These are phyloP conservation scores for Zygoascus tannicola DNA, from an alignment of 805 yeast species.

Conservation along the genomic window DNA sequence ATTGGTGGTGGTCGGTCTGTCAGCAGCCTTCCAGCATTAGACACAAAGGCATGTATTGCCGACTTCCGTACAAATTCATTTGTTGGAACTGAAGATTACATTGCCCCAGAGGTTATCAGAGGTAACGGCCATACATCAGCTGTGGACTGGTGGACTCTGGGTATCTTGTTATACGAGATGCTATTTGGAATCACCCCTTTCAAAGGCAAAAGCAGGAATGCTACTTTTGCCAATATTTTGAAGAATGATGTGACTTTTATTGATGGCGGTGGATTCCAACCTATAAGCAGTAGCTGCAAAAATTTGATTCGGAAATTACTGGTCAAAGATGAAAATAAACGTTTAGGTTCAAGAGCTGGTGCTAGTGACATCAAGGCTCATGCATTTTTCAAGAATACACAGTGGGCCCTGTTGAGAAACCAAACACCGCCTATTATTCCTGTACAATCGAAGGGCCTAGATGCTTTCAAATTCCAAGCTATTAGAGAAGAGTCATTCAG, in stretches of 20 bases:
- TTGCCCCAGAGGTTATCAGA: conserved; percentile 95
- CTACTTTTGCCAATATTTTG: conserved; percentile 79
- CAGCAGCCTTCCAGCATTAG: conserved; percentile 53
- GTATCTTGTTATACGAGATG: conserved; percentile 90
- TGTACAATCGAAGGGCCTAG: conserved; percentile 46
- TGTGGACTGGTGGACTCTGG: conserved; percentile 99
- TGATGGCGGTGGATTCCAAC: conserved; percentile 43
- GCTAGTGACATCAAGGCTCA: conserved; percentile 92
- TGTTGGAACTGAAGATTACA: conserved; percentile 98
- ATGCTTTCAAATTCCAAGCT: conserved; percentile 32
- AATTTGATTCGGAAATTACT: conserved; percentile 70
- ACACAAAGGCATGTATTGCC: conserved; percentile 90
- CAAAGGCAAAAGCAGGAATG: conserved; percentile 81
- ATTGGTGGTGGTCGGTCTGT: conserved; percentile 29
- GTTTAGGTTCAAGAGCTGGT: conserved; percentile 88
- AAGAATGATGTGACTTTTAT: conserved; percentile 77
- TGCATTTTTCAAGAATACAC: conserved; percentile 80
- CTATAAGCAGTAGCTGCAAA: conserved; percentile 67
- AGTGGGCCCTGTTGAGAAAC: conserved; percentile 91
- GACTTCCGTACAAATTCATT: conserved; percentile 96
- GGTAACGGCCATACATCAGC: conserved; percentile 98
- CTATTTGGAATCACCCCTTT: conserved; percentile 93
- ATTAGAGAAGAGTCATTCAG: conserved; percentile 26
- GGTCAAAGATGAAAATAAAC: conserved; percentile 78
- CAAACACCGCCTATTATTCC: conserved; percentile 96